Evolutionary conservation across 2,329 filamentous ascomycete genomes (phyloP).

Genomic region (Botrytis squamosa): DNA sequence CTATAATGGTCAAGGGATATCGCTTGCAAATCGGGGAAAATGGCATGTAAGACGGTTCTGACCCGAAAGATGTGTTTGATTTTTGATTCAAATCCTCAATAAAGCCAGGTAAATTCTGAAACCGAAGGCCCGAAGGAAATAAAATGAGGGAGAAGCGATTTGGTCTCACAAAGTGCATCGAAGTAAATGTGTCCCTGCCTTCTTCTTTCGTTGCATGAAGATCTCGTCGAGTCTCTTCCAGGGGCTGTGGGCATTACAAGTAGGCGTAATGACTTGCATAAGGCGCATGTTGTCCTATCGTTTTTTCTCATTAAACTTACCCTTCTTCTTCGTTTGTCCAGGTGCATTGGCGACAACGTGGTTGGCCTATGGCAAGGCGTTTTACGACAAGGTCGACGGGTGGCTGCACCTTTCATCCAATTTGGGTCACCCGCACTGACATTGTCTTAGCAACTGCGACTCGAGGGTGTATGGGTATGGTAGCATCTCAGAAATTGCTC

Average conservation of each 20-base stretch:
- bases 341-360: constrained; percentile 36
- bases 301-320: constrained; percentile 15
- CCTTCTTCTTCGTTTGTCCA: constrained; percentile 35
- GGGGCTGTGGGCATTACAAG: constrained; percentile 23
- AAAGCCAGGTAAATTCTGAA: not conserved
- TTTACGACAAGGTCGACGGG: constrained; percentile 31
- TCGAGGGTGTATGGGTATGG: constrained; percentile 29
- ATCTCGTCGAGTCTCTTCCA: constrained; percentile 33
- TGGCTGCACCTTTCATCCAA: constrained; percentile 30
- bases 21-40: constrained; percentile 6
- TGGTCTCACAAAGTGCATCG: constrained; percentile 11
- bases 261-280: constrained; percentile 27
- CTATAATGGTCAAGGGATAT: not conserved
- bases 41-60: not conserved
- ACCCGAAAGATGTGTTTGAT: not conserved
- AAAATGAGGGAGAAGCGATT: not conserved
- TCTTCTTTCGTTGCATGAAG: constrained; percentile 20
- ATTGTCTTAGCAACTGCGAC: constrained; percentile 30
- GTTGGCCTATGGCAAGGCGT: constrained; percentile 32
- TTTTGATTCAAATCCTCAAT: not conserved
- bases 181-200: not conserved
- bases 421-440: constrained; percentile 29
- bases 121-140: not conserved
- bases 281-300: constrained; percentile 31
- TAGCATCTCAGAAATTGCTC: constrained; percentile 14